phyloP scores from a whole-genome alignment of 225 moss, liverwort and hornwort genomes.

The Pseudisothecium myosuroides region DNA sequence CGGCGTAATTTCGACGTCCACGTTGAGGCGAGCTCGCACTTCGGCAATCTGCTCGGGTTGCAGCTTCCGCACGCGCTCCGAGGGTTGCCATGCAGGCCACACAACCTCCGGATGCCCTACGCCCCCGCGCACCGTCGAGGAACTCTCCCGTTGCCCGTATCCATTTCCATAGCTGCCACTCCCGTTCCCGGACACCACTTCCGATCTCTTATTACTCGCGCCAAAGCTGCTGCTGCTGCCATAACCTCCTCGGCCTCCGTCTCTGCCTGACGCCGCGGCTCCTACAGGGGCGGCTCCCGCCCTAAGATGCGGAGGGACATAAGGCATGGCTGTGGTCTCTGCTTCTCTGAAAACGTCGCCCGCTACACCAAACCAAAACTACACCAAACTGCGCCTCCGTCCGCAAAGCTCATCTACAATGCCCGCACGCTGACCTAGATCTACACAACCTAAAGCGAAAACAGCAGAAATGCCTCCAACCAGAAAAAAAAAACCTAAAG shows the following conservation, averaged over 20 bases:
- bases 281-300: conserved; percentile 82
- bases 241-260: conserved; percentile 43
- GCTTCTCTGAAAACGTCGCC: background rate
- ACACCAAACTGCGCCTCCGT: background rate
- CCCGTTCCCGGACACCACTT: conserved; percentile 39
- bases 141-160: conserved; percentile 47
- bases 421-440: background rate
- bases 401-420: conserved; percentile 27
- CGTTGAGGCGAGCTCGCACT: conserved; percentile 77
- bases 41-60: conserved; percentile 89
- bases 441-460: background rate
- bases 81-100: conserved; percentile 96
- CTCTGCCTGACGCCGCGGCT: conserved; percentile 17
- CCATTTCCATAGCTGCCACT: conserved; percentile 60
- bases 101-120: conserved; percentile 73
- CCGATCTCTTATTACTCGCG: conserved; percentile 36
- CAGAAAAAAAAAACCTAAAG: background rate
- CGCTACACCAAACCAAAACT: background rate
- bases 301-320: conserved; percentile 99
- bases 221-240: conserved; percentile 65
- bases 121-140: conserved; percentile 44
- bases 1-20: conserved; percentile 83
- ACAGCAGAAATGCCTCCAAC: background rate
- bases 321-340: conserved; percentile 83
- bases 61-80: conserved; percentile 84